phyloP scores from a whole-genome alignment of 148 eudicot species.

The Simmondsia chinensis region DNA sequence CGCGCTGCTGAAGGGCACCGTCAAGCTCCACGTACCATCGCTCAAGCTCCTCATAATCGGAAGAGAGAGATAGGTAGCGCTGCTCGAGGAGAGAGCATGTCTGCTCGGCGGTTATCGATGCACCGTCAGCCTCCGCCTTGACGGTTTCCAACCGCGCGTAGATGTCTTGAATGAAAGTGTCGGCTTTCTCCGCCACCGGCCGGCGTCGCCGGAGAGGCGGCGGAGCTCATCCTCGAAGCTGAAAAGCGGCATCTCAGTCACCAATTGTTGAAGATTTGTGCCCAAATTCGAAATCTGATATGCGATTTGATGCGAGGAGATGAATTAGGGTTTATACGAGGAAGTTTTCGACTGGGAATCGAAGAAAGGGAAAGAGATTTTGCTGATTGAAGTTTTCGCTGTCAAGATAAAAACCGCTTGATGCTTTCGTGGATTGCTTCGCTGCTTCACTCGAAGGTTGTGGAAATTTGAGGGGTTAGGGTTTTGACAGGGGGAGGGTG shows the following conservation, averaged over 20 bases:
- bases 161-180: conserved; percentile 44
- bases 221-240: conserved; percentile 65
- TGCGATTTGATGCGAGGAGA: too few species aligned
- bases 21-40: conserved; percentile 34
- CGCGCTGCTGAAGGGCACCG: conserved; percentile 27
- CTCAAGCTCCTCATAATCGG: conserved; percentile 46
- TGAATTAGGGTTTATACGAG: too few species aligned
- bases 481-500: too few species aligned
- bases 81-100: conserved; percentile 82
- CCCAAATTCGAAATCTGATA: too few species aligned
- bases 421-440: too few species aligned
- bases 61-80: conserved; percentile 59
- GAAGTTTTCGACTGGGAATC: too few species aligned
- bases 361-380: too few species aligned
- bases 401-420: too few species aligned
- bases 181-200: conserved; percentile 73
- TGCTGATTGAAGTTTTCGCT: too few species aligned
- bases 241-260: conserved; percentile 90
- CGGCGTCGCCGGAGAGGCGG: conserved; percentile 38
- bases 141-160: conserved; percentile 55
- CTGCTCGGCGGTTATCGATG: conserved; percentile 85
- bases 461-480: too few species aligned
- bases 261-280: too few species aligned
- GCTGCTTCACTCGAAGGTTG: too few species aligned
- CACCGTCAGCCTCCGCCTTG: conserved; percentile 75